A percentile compares a stretch with the other conserved stretches of the same genome.
Conservation (phyloP, 306 rosid species). For the Castanospermum australe region DNA sequence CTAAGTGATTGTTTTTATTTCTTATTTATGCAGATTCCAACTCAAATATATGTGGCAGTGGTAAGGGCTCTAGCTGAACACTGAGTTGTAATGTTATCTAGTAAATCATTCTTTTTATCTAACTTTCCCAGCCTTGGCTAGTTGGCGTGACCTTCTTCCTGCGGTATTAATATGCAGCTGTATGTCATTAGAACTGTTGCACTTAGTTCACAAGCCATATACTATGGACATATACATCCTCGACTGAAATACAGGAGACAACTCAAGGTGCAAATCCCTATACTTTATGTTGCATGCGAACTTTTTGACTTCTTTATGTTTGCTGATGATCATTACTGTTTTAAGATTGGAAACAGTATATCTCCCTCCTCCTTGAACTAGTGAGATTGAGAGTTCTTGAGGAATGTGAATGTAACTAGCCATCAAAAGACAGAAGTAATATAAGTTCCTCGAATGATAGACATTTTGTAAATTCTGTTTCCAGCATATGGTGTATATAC, state of each 20-base stretch:
- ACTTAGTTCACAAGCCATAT: constrained; percentile 60
- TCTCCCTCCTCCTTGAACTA: neutral
- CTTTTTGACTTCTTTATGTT: neutral
- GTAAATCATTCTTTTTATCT: constrained; percentile 7
- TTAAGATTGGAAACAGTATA: neutral
- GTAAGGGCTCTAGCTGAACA: constrained; percentile 47
- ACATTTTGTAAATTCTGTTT: neutral
- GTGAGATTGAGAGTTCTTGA: neutral
- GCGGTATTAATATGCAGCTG: constrained; percentile 53
- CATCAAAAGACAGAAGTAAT: neutral
- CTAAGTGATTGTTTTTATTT: constrained; percentile 29
- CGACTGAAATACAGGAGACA: constrained; percentile 37
- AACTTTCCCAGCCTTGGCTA: neutral
- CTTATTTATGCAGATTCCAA: constrained; percentile 77
- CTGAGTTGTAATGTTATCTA: neutral
- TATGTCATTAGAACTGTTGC: constrained; percentile 57
- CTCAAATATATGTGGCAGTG: constrained; percentile 79
- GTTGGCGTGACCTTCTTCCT: constrained; percentile 25
- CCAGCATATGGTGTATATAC: neutral
- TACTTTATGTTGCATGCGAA: constrained; percentile 1
- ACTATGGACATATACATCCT: constrained; percentile 57
- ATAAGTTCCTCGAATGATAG: neutral
- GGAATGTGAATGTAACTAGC: neutral
- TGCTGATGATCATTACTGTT: constrained; percentile 5
- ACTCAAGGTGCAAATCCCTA: constrained; percentile 45